phyloP scores from a whole-genome alignment of 2,329 filamentous ascomycete species.

The Ophiobolus disseminans region DNA sequence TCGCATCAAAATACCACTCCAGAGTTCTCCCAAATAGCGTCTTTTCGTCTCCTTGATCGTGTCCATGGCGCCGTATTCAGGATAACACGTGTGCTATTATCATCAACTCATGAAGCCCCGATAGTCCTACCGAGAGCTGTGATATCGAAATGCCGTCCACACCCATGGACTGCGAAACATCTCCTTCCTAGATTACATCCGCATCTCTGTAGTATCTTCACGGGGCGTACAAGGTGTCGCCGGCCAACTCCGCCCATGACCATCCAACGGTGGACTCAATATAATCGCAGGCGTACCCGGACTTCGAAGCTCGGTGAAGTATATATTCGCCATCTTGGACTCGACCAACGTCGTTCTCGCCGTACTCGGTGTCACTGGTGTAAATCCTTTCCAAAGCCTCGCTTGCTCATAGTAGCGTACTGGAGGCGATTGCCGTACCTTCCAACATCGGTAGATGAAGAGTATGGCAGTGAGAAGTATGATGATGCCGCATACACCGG shows the following conservation, averaged over 20 bases:
- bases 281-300: conserved; percentile 13
- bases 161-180: no score
- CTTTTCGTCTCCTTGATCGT: no score
- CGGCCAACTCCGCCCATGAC: background rate
- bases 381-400: conserved; percentile 27
- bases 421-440: conserved; percentile 5
- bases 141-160: no score
- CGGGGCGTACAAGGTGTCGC: background rate
- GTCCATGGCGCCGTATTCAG: no score
- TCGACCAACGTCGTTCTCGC: conserved; percentile 9
- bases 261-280: conserved; percentile 6
- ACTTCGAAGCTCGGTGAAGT: conserved; percentile 17
- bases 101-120: no score
- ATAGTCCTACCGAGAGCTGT: no score
- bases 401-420: conserved; percentile 15
- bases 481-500: conserved; percentile 18
- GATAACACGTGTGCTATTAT: no score
- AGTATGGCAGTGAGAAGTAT: conserved; percentile 8
- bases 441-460: conserved; percentile 17
- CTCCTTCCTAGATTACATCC: no score
- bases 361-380: conserved; percentile 17
- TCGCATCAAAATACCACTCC: no score
- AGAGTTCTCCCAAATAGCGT: no score
- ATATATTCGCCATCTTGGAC: conserved; percentile 13
- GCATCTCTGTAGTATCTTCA: background rate